These are phyloP conservation scores for Mediolabrus comicus DNA, from an alignment of 108 stramenopile genomes.

Conservation along the genomic window DNA sequence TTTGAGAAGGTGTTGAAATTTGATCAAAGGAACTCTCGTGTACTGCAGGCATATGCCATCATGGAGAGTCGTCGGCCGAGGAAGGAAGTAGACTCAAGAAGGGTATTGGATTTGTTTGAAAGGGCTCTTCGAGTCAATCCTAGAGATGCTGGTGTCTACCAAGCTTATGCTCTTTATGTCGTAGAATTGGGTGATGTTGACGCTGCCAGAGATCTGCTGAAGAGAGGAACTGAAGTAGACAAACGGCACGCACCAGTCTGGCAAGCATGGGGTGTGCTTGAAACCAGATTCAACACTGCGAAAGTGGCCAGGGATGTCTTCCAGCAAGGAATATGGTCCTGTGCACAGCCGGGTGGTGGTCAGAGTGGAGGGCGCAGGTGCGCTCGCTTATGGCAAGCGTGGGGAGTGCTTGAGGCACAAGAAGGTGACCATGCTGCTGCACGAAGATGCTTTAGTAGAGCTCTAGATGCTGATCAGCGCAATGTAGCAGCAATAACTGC, in stretches of 20 bases:
- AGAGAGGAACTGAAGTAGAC: constrained; percentile 71
- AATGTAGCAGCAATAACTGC: constrained; percentile 85
- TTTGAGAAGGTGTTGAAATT: constrained; percentile 80
- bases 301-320: constrained; percentile 79
- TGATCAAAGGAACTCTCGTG: constrained; percentile 83
- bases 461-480: constrained; percentile 83
- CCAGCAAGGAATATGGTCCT: constrained; percentile 90
- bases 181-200: constrained; percentile 83
- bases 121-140: constrained; percentile 78
- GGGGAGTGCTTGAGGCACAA: constrained; percentile 83
- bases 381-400: constrained; percentile 89
- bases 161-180: constrained; percentile 87
- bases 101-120: constrained; percentile 84
- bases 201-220: constrained; percentile 73
- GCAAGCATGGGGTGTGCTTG: constrained; percentile 93
- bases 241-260: constrained; percentile 85
- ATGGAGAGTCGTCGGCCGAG: constrained; percentile 81
- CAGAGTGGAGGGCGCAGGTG: constrained; percentile 84
- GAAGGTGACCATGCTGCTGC: constrained; percentile 84
- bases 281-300: constrained; percentile 72
- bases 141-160: constrained; percentile 82
- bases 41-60: constrained; percentile 88
- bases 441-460: constrained; percentile 80
- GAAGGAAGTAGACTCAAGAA: constrained; percentile 68
- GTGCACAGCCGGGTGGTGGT: constrained; percentile 76